These are phyloP conservation scores for Entamoeba invadens DNA, from an alignment of 208 protist species.

Conservation along the genomic window DNA sequence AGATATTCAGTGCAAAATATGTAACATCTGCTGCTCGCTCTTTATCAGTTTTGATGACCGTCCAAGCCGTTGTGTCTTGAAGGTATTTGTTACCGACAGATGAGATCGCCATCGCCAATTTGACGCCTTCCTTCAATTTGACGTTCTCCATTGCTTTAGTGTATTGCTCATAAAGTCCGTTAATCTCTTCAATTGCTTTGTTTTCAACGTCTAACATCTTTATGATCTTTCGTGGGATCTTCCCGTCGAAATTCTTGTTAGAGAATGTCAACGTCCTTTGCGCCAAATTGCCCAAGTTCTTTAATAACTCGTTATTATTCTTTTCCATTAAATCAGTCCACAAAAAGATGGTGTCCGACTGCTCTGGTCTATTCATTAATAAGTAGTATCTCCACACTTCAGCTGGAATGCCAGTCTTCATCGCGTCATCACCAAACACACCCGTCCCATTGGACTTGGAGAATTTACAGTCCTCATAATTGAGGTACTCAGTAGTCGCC, in stretches of 20 bases:
- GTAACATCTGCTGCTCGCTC: background rate
- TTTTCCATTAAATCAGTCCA: background rate
- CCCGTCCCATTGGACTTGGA: background rate
- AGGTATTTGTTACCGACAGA: background rate
- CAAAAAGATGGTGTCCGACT: background rate
- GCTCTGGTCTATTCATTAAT: background rate
- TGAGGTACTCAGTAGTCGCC: background rate
- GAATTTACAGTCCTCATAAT: background rate
- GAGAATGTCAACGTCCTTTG: background rate
- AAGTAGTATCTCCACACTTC: background rate
- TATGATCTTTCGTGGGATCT: background rate
- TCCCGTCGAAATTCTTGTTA: background rate
- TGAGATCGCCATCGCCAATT: background rate
- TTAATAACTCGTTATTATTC: background rate
- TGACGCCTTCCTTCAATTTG: background rate
- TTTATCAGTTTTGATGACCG: background rate
- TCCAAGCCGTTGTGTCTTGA: background rate
- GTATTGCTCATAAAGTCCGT: background rate
- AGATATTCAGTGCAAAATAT: background rate
- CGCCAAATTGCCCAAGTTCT: background rate
- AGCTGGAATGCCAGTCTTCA: background rate
- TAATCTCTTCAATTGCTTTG: background rate
- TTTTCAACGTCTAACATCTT: background rate
- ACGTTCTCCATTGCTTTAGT: background rate
- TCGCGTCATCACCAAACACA: background rate